Evolutionary conservation across 192 early-diverging fungal species (phyloP).

Genomic region (Diversispora eburnea): DNA sequence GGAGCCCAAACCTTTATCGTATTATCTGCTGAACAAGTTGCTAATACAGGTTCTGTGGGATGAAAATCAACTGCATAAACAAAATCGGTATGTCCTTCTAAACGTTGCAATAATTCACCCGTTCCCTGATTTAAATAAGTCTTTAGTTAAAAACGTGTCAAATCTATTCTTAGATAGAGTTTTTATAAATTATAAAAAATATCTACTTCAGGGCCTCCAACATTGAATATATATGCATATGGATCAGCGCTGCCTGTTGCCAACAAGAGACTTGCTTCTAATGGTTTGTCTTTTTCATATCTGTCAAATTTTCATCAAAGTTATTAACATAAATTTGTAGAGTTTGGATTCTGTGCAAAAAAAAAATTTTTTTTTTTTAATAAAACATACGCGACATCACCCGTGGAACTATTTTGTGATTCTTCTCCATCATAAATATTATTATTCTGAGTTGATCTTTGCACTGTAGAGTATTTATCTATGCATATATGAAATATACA

Average conservation of each 20-base stretch:
- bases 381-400: neutral
- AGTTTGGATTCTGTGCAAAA: neutral
- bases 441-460: slow-evolving; percentile 31
- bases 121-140: slow-evolving; percentile 35
- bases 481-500: neutral
- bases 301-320: slow-evolving; percentile 9
- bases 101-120: slow-evolving; percentile 65
- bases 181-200: too few species aligned
- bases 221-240: slow-evolving; percentile 74
- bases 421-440: slow-evolving; percentile 44
- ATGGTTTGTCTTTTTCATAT: slow-evolving; percentile 43
- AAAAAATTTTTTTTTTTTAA: neutral
- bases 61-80: slow-evolving; percentile 92
- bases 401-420: slow-evolving; percentile 25
- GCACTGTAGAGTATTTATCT: slow-evolving; percentile 19
- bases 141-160: neutral
- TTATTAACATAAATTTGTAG: neutral
- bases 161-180: neutral
- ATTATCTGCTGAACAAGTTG: slow-evolving; percentile 80
- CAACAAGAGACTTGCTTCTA: slow-evolving; percentile 58
- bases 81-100: slow-evolving; percentile 90
- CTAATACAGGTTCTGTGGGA: slow-evolving; percentile 78
- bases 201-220: slow-evolving; percentile 46
- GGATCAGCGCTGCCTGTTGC: slow-evolving; percentile 83
- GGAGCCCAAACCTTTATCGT: slow-evolving; percentile 77